phyloP scores from a whole-genome alignment of 257 asterid species.

The Plantago elongata region DNA sequence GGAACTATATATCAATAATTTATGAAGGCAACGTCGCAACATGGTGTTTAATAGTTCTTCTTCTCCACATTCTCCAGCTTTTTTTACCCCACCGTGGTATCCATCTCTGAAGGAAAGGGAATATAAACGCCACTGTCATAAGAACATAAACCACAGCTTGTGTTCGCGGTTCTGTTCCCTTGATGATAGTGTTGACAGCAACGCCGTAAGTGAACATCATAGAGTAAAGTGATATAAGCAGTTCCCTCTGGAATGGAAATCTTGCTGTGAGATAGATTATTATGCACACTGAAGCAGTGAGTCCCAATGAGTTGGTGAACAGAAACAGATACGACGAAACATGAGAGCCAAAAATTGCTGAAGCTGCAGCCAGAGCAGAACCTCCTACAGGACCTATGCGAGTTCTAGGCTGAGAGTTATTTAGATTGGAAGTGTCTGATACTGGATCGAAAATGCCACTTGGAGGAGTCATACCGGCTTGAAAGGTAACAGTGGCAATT shows the following conservation, averaged over 20 bases:
- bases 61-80: too few relatives aligned
- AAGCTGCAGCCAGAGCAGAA: too few relatives aligned
- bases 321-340: constrained; percentile 12
- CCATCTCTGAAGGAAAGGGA: constrained; percentile 21
- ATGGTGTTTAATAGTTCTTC: too few relatives aligned
- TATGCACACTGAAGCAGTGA: constrained; percentile 23
- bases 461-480: constrained; percentile 29
- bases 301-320: constrained; percentile 22
- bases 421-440: too few relatives aligned
- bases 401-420: too few relatives aligned
- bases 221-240: constrained; percentile 17
- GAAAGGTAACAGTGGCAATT: constrained; percentile 22
- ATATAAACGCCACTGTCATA: constrained; percentile 3
- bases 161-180: not conserved
- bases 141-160: constrained; percentile 4
- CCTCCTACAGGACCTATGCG: too few relatives aligned
- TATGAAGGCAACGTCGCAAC: too few relatives aligned
- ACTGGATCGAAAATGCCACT: too few relatives aligned
- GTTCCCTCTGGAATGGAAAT: constrained; percentile 24
- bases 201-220: constrained; percentile 23
- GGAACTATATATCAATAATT: too few relatives aligned
- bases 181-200: not conserved
- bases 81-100: not conserved
- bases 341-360: too few relatives aligned
- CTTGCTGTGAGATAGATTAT: constrained; percentile 24